Base-by-base conservation (phyloP, 306 rosid genomes). In the Vigna radiata region DNA sequence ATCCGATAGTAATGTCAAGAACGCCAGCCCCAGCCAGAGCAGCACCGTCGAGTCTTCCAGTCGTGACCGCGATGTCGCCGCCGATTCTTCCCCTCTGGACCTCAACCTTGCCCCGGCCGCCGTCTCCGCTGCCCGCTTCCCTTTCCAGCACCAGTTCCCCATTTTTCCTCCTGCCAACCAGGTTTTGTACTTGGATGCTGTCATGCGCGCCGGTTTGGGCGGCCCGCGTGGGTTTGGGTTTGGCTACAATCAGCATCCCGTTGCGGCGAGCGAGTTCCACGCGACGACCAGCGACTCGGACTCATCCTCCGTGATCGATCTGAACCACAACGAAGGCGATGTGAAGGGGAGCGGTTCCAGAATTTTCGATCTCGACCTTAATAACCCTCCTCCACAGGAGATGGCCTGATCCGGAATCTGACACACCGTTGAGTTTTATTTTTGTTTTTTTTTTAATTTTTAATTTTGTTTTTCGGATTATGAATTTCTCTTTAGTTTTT, bases 31-130 rank as follows among this genome's bases (percentile, higher is more conserved):
- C 0, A 93, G 98, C 81, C 99, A 95, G 83, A 92, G 99, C 79
- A 92, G 98, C 82, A 91, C 97, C 76, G 96, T 92, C 13, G 99
- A 95, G 71, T 95, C 99, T 2, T 92, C 96, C 1, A 88, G 91
- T 88, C 96, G 91, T 5, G 96, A 82, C 50, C 79, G 52, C 7
- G 84, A 86, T 37, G 86, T 87, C 69, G 82, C 84, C 83, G 86
- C 84, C 1, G 99, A 89, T 17, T 95, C 99, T 12, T 81, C 86
- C 0, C 91, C 97, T 54, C 61, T 91, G 43, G 90, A 96, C 31
- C 97, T 90, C 36, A 92, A 90, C 55, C 73, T 90, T 1, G 56
- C 79, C 33, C 85, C 85, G 6, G 72, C 80, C 8, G 23, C 78
- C 25, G 81, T 78, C 29, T n/a, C 86, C 41, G 14, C 71, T n/a